Evolutionary conservation across 371 early-diverging fungal species (phyloP), one percentile per base, ranked within the genome.

Genomic region (Mortierella sp.): DNA sequence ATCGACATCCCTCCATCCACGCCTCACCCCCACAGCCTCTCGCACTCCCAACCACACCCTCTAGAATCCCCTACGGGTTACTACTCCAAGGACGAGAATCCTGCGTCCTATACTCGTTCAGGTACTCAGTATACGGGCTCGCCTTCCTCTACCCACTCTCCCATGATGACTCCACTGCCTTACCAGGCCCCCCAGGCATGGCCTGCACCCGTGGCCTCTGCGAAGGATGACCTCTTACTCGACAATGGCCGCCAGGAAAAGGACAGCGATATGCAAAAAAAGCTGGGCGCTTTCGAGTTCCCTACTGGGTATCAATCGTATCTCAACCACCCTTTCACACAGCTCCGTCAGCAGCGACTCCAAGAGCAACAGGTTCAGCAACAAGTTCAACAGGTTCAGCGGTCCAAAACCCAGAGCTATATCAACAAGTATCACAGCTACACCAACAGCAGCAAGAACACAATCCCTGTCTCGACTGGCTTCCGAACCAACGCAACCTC

Each of bases 301-400:
- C 67, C 66, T 5, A 21, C 48, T 2, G 46, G 52, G 12, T 59
- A 63, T 19, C 70, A 66, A 14, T 46, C 70, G 15, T 66, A 66
- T 51, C 44, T 62, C 29, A 62, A 65, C 37, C 75, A 70, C 23
- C 66, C 75, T 1, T 75, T 70, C 48, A 70, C 55, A 0, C 74
- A 73, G 7, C 44, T 66, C 15, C 64, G 63, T 28, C 73, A 66
- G 53, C 72, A 62, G 62, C 43, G 57, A 37, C 53, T 64, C 11
- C 68, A 66, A 26, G 66, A 53, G 14, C 46, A n/a, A n/a, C n/a
- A n/a, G n/a, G n/a, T n/a, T n/a, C n/a, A n/a, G n/a, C n/a, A n/a
- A n/a, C n/a, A n/a, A 60, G 43, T n/a, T n/a, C n/a, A n/a, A n/a
- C 55, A 48, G 25, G 28, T n/a, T 14, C 57, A 72, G 7, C 57